phyloP scores from a whole-genome alignment of 2,329 filamentous ascomycete species.

The Rhinocladiella similis region DNA sequence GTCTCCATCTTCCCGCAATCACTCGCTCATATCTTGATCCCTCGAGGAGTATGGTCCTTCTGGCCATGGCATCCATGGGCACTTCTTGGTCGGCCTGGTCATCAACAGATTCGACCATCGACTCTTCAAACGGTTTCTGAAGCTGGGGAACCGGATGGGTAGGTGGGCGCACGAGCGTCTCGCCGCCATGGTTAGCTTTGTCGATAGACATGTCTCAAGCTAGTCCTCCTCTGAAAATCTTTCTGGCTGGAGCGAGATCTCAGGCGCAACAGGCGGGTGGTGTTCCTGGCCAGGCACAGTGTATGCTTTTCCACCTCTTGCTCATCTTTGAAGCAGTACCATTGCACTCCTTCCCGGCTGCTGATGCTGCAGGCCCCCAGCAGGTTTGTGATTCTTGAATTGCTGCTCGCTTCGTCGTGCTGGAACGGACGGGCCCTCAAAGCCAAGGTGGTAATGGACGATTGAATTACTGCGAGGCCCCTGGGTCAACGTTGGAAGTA shows the following conservation, averaged over 20 bases:
- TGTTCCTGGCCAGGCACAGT: neutral
- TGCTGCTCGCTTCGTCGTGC: neutral
- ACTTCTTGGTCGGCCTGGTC: constrained; percentile 33
- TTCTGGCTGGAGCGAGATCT: neutral
- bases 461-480: too few species aligned
- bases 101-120: constrained; percentile 41
- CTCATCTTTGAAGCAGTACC: neutral
- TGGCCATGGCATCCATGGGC: constrained; percentile 42
- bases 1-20: constrained; percentile 73
- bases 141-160: constrained; percentile 43
- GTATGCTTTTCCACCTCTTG: neutral
- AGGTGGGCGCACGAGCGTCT: constrained; percentile 30
- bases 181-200: constrained; percentile 10
- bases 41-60: constrained; percentile 68
- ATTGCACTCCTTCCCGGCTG: neutral
- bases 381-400: neutral
- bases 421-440: too few species aligned
- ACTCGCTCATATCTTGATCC: constrained; percentile 68
- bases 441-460: too few species aligned
- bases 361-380: neutral
- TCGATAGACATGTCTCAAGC: constrained; percentile 18
- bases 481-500: too few species aligned
- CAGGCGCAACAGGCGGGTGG: neutral
- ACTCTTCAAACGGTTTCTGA: constrained; percentile 48
- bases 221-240: neutral